These are phyloP conservation scores for Leccinum solheimii DNA, from an alignment of 1,284 basidiomycete genomes.

Conservation along the genomic window DNA sequence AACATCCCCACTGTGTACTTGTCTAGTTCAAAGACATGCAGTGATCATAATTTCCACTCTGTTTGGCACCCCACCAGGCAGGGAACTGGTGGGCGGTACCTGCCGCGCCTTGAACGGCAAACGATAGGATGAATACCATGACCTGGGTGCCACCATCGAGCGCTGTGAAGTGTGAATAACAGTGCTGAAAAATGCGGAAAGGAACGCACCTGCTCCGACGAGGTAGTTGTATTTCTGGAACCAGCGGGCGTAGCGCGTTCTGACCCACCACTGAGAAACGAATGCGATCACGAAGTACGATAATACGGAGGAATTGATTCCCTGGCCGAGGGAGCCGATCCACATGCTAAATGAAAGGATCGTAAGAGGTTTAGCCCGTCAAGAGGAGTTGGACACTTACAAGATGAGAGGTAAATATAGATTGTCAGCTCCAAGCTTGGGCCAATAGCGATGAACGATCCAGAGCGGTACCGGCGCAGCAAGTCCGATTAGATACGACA, in stretches of 20 bases:
- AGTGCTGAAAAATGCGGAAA: too few relatives aligned
- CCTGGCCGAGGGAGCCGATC: conserved; percentile 44
- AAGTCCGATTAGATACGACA: conserved; percentile 56
- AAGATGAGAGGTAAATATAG: conserved; percentile 46
- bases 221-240: conserved; percentile 53
- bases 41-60: conserved; percentile 36
- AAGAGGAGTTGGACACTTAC: conserved; percentile 20
- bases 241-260: conserved; percentile 57
- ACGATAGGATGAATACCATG: conserved; percentile 71
- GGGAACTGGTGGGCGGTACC: conserved; percentile 59
- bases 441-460: conserved; percentile 46
- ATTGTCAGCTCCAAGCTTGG: conserved; percentile 43
- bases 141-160: conserved; percentile 66
- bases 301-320: conserved; percentile 46
- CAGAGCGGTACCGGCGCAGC: conserved; percentile 57
- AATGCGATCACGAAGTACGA: conserved; percentile 49
- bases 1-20: neutral
- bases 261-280: conserved; percentile 57
- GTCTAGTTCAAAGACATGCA: conserved; percentile 12
- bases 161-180: conserved; percentile 29
- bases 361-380: neutral
- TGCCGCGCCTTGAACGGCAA: conserved; percentile 70
- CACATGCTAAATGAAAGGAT: conserved; percentile 22
- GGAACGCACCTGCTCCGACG: conserved; percentile 40
- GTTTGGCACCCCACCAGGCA: conserved; percentile 55